phyloP scores from a whole-genome alignment of 352 stramenopile genomes.

The Globisporangium carolinianum region DNA sequence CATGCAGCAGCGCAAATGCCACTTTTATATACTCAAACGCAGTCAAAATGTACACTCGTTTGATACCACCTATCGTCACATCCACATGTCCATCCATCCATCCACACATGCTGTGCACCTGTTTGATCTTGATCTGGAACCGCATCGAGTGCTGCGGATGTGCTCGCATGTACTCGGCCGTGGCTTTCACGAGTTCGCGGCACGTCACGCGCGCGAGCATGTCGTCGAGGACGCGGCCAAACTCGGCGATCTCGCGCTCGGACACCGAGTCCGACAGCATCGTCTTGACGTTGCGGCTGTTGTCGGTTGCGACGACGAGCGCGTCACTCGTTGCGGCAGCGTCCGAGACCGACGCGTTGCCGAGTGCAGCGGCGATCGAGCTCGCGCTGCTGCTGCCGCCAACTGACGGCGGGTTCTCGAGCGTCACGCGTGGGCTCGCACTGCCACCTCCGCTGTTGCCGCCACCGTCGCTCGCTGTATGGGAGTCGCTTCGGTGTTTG shows the following conservation, averaged over 20 bases:
- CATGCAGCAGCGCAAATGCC: constrained; percentile 2
- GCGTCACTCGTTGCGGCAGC: constrained; percentile 2
- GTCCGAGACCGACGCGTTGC: background rate
- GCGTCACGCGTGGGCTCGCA: constrained; percentile 3
- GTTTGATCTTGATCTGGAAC: constrained; percentile 87
- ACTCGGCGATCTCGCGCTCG: constrained; percentile 72
- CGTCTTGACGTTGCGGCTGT: constrained; percentile 8
- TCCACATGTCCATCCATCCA: constrained; percentile 1
- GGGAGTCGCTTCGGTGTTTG: constrained; percentile 1
- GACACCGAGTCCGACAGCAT: constrained; percentile 61
- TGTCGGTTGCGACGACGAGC: background rate
- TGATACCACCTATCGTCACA: no score
- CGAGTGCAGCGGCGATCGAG: constrained; percentile 7
- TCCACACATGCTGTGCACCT: constrained; percentile 31
- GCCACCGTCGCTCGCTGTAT: background rate
- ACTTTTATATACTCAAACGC: constrained; percentile 6
- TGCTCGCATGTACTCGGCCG: constrained; percentile 63
- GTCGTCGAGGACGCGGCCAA: constrained; percentile 62
- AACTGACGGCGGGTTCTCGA: background rate
- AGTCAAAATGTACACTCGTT: background rate
- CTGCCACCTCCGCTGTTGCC: background rate
- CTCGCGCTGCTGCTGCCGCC: background rate
- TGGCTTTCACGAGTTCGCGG: constrained; percentile 65
- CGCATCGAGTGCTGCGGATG: constrained; percentile 67
- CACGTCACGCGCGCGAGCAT: constrained; percentile 65